Evolutionary conservation across 257 asterid genomes (phyloP).

Genomic region (Ligustrum vulgare): DNA sequence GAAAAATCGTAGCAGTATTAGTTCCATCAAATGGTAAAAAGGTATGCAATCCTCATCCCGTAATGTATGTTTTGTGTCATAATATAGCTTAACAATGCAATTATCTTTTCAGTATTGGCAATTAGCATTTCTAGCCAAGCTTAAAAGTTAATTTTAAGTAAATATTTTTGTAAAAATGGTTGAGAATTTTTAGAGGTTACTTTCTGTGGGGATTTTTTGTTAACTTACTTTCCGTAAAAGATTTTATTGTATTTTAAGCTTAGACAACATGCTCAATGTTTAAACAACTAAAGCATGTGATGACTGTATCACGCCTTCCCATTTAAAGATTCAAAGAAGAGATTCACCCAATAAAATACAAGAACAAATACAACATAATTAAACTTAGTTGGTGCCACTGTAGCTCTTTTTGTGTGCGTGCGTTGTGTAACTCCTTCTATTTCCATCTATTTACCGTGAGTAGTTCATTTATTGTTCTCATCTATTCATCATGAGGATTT

Average conservation of each 20-base stretch:
- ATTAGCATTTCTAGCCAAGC: not conserved
- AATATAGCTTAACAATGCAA: conserved; percentile 11
- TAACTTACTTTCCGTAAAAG: not conserved
- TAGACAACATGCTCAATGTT: not conserved
- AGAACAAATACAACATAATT: conserved; percentile 1
- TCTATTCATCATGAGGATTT: conserved; percentile 21
- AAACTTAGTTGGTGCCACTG: conserved; percentile 4
- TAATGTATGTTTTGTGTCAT: conserved; percentile 16
- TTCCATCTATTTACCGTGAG: not conserved
- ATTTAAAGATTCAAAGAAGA: conserved; percentile 2
- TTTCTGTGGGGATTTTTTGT: not conserved
- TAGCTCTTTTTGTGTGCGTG: not conserved
- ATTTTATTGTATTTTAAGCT: not conserved
- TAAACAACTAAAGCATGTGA: not conserved
- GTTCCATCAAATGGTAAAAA: conserved; percentile 84
- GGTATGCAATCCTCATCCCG: conserved; percentile 42
- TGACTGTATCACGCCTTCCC: not conserved
- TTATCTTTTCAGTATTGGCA: not conserved
- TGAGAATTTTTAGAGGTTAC: not conserved
- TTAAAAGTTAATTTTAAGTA: not conserved
- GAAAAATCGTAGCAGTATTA: conserved; percentile 72
- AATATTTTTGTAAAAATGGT: not conserved
- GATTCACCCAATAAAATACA: not conserved
- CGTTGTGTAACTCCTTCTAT: not conserved
- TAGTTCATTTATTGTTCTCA: conserved; percentile 10